Percentiles rank a stretch among this genome's conserved stretches.
Evolutionary conservation across 176 grass and related monocot genomes (phyloP).

Genomic region (Carex cristatella): DNA sequence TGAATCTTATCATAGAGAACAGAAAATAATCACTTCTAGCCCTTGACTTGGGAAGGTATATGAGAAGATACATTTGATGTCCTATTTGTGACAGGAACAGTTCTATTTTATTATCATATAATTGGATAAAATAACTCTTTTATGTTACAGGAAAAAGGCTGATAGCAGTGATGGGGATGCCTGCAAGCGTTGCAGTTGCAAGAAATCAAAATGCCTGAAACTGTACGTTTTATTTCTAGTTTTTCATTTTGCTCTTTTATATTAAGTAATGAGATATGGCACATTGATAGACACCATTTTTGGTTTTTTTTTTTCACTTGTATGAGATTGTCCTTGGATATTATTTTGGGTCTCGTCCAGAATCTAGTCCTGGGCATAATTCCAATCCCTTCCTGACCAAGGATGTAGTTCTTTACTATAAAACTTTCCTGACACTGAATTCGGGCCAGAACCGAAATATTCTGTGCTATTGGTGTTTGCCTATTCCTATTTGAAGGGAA

Average conservation of each 20-base stretch:
- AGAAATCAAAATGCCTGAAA: conserved; percentile 99
- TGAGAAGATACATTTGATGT: not conserved
- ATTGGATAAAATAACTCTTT: conserved; percentile 1
- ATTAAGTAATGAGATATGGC: not conserved
- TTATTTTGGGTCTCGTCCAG: not conserved
- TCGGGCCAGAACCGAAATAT: not conserved
- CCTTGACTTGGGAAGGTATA: not conserved
- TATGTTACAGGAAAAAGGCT: conserved; percentile 55
- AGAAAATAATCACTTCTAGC: not conserved
- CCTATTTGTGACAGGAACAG: not conserved
- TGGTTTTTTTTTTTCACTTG: not conserved
- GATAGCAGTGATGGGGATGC: conserved; percentile 71
- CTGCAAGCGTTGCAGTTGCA: conserved; percentile 98
- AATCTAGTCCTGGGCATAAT: not conserved
- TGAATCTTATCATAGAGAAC: conserved; percentile 7
- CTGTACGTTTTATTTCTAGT: conserved; percentile 45
- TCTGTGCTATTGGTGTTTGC: no score
- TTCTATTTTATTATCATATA: not conserved
- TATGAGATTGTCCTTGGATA: not conserved
- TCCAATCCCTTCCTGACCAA: not conserved
- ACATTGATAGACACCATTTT: not conserved
- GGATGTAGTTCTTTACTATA: not conserved
- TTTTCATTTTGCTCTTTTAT: conserved; percentile 4
- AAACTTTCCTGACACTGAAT: not conserved
- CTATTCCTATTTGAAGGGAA: not conserved